phyloP scores from a whole-genome alignment of 2,329 filamentous ascomycete genomes.

The Alternaria brassicicola region DNA sequence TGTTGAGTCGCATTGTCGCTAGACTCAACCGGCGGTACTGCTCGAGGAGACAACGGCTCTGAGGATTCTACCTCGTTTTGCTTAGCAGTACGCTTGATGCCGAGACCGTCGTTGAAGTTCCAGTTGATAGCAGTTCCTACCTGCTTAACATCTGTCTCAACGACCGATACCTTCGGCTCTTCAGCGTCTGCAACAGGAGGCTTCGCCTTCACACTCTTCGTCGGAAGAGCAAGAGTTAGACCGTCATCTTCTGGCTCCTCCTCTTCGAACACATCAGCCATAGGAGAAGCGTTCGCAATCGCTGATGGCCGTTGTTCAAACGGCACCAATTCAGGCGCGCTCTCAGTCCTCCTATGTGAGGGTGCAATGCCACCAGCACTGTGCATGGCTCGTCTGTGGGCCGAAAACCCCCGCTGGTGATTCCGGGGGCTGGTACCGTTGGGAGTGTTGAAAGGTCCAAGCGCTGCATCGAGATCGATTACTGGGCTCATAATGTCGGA shows the following conservation, averaged over 20 bases:
- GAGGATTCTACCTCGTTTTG: slow-evolving; percentile 10
- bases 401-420: slow-evolving; percentile 44
- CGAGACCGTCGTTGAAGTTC: slow-evolving; percentile 50
- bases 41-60: slow-evolving; percentile 38
- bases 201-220: slow-evolving; percentile 13
- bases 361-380: slow-evolving; percentile 78
- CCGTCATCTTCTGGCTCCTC: slow-evolving; percentile 68
- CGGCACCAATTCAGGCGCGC: slow-evolving; percentile 77
- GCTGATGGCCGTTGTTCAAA: slow-evolving; percentile 64
- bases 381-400: slow-evolving; percentile 71
- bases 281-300: slow-evolving; percentile 70
- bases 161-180: slow-evolving; percentile 54
- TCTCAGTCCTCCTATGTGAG: slow-evolving; percentile 79
- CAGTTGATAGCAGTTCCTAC: slow-evolving; percentile 52
- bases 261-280: slow-evolving; percentile 88
- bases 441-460: slow-evolving; percentile 90
- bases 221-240: slow-evolving; percentile 39
- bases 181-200: slow-evolving; percentile 41
- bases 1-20: slow-evolving; percentile 15
- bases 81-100: slow-evolving; percentile 37
- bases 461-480: slow-evolving; percentile 91
- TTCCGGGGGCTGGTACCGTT: slow-evolving; percentile 69
- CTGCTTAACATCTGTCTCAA: slow-evolving; percentile 51
- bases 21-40: slow-evolving; percentile 17
- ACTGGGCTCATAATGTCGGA: slow-evolving; percentile 75